Base-by-base conservation (phyloP, 2,329 filamentous ascomycete genomes). In the Claviceps quebecensis region DNA sequence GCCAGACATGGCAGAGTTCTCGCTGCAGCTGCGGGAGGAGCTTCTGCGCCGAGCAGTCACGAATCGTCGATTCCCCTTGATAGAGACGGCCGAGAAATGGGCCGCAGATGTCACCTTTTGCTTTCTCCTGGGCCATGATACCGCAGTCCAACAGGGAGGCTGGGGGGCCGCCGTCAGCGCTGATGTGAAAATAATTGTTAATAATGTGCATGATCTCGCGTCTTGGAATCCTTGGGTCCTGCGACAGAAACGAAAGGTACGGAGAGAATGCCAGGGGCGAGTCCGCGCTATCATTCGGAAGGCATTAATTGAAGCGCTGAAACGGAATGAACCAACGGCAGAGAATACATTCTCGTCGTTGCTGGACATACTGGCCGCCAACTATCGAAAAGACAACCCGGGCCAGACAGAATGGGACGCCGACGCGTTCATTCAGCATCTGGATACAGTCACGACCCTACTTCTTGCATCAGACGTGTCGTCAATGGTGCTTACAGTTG, bases 401-500 rank as follows among this genome's bases (percentile, higher is more conserved):
- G 19, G 11, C 17, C 23, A 29, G 40, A 45, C 19, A 26, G 34
- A 50, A 13, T 50, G 48, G 48, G 29, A 50, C 9, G 6, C 19
- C 16, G 41, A 50, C 29, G n/a, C 19, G 16, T 8, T 50, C 7
- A 29, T 29, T 19, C 48, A 50, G 16, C 48, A 50, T n/a, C 17
- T 50, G 29, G 48, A 50, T 36, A 50, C 48, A 26, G 17, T 45
- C 29, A 50, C 45, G 48, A 19, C 48, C 48, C 23, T 50, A 22
- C 45, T 50, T 29, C 48, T 50, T 26, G 48, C 41, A 5, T 41
- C 48, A 39, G 48, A 50, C 16, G 34, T 50, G 40, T 50, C 48
- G 8, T 50, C 48, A 14, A 50, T 50, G 48, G 48, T 50, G 26
- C 36, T 50, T 37, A 39, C 48, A 50, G 48, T 50, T 50, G 22